phyloP scores from a whole-genome alignment of 1,284 basidiomycete species.

The Trametes hirsuta region DNA sequence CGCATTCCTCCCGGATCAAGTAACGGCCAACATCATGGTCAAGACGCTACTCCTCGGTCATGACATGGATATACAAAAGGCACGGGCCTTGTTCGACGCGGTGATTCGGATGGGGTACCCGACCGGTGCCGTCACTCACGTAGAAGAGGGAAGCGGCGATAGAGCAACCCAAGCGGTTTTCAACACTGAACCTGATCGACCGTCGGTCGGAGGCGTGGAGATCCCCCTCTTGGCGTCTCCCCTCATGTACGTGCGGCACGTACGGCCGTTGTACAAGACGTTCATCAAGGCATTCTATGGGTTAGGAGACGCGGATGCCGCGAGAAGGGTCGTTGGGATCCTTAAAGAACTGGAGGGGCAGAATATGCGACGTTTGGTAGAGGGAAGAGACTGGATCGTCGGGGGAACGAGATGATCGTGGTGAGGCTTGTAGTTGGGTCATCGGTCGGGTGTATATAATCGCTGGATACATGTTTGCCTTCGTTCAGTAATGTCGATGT shows the following conservation, averaged over 20 bases:
- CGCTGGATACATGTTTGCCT: too few species aligned
- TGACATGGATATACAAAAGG: slow-evolving; percentile 42
- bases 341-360: slow-evolving; percentile 48
- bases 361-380: slow-evolving; percentile 6
- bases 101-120: slow-evolving; percentile 62
- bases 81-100: slow-evolving; percentile 62
- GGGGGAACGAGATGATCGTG: background rate
- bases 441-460: too few species aligned
- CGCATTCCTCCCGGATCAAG: slow-evolving; percentile 58
- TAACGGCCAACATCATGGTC: slow-evolving; percentile 67
- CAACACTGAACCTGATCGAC: slow-evolving; percentile 1
- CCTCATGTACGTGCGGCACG: slow-evolving; percentile 58
- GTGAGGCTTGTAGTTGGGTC: too few species aligned
- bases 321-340: slow-evolving; percentile 56
- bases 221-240: slow-evolving; percentile 40
- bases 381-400: slow-evolving; percentile 22
- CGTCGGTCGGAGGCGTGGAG: slow-evolving; percentile 24
- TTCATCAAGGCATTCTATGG: slow-evolving; percentile 66
- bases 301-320: slow-evolving; percentile 55
- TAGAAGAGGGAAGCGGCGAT: slow-evolving; percentile 6
- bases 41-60: slow-evolving; percentile 54
- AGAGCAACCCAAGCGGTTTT: slow-evolving; percentile 15
- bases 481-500: too few species aligned
- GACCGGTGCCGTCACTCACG: slow-evolving; percentile 28
- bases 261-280: slow-evolving; percentile 68